Evolutionary conservation across 352 stramenopile genomes (phyloP), one percentile per base, ranked within the genome.

Genomic region (Phytophthora palmivora): DNA sequence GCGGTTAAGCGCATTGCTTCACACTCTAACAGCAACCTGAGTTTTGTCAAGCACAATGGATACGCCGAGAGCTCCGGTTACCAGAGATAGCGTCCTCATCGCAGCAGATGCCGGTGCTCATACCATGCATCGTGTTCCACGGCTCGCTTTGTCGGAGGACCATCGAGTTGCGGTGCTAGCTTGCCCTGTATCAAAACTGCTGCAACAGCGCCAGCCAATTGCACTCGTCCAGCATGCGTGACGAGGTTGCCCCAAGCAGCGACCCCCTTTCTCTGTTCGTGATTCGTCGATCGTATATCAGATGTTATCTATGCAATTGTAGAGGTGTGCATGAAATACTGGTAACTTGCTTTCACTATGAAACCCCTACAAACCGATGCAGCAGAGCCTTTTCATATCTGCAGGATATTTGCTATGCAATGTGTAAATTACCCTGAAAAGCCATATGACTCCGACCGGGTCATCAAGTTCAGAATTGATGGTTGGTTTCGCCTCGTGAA

Each of bases 391-490:
- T 48, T 60, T 32, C 18, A 19, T 44, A 2, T 6, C 11, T n/a
- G 2, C 12, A 41, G 58, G 19, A 24, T 61, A 52, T 61, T 11
- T 1, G 8, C 19, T 63, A 4, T 33, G 2, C 16, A n/a, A 41
- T 22, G 15, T 9, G 45, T 36, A 37, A 5, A 41, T 58, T 22
- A 38, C 15, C 39, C 21, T 61, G 5, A 48, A 60, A 14, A 52
- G 48, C 18, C 56, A 65, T 65, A 59, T 59, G 57, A 42, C n/a
- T 10, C 14, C 4, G 28, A 53, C 18, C 5, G 32, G 53, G 43
- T 45, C 39, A 51, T 52, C 52, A 52, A 67, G 50, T 62, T 63
- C 51, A 63, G 59, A 67, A 26, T 33, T 19, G 47, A 30, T 52
- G 51, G 21, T 24, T 45, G 39, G 30, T 51, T 44, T 37, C 21